Percentiles rank a stretch among this genome's conserved stretches.
Conservation (phyloP, 2,329 filamentous ascomycete genomes). For the Hypoxylon sp. region DNA sequence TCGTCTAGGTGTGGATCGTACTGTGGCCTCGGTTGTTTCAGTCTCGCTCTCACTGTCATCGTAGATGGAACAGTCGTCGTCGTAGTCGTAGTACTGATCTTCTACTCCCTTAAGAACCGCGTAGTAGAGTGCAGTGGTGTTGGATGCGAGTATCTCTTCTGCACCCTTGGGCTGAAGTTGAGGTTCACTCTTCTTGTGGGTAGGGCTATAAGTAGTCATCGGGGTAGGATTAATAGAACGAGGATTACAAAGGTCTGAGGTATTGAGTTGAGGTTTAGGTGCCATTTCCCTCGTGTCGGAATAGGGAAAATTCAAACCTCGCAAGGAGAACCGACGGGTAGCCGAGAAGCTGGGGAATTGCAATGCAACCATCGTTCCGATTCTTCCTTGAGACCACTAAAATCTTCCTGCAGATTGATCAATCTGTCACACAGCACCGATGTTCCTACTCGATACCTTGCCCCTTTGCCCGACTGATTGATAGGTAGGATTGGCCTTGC, state of each 20-base stretch:
- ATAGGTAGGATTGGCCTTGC: neutral
- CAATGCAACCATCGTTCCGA: neutral
- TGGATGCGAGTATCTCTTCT: neutral
- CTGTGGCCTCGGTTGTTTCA: neutral
- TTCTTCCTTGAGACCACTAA: neutral
- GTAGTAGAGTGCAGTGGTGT: neutral
- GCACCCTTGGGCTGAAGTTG: conserved; percentile 1
- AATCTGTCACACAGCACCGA: neutral
- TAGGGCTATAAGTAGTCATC: neutral
- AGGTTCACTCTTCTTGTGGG: neutral
- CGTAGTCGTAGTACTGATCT: conserved; percentile 8
- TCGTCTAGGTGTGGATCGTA: neutral
- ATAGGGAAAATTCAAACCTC: too few species aligned
- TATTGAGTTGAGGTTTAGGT: neutral
- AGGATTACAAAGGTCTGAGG: neutral
- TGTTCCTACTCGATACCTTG: neutral
- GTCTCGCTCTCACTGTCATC: conserved; percentile 12
- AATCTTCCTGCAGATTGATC: neutral
- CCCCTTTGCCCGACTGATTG: neutral
- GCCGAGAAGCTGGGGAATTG: neutral
- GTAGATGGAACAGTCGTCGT: conserved; percentile 31
- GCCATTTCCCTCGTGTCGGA: neutral
- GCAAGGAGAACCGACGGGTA: neutral
- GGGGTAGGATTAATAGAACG: neutral
- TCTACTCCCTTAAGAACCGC: neutral